Evolutionary conservation across 1,284 basidiomycete genomes (phyloP), one percentile per base, ranked within the genome.

Genomic region (Cutaneotrichosporon sp.): DNA sequence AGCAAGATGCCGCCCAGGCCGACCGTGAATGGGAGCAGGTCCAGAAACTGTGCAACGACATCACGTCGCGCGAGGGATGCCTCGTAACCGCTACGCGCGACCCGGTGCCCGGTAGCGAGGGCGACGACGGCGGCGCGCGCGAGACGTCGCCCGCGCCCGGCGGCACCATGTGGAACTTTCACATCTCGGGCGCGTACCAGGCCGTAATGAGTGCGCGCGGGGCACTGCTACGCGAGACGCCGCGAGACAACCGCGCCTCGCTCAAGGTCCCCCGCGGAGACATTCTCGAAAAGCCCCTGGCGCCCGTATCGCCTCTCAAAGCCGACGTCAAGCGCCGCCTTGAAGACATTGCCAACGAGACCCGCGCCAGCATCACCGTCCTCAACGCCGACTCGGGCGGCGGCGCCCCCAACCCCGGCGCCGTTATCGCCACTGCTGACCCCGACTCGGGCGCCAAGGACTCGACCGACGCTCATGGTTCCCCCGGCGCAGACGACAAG

Each of bases 231-330:
- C 88, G 93, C 62, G 89, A 93, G 64, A 86, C 86, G 65, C 92
- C 92, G 4, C 83, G 91, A 49, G 74, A 90, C 85, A 88, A 87
- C 70, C 87, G 87, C 53, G 82, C 86, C 26, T 80, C 85, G 50
- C 88, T 97, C 78, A 90, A 88, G 70, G 89, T 96, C 34, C 83
- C 90, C 21, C 86, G 92, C 60, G 88, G 88, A 30, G 93, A 97
- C 70, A 87, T 97, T 55, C 83, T 97, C 50, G 90, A 93, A 71
- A 84, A 83, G 44, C 86, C 87, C 49, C 81, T 87, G 15, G 66
- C 69, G 23, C 60, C 59, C 44, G 82, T 85, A 22, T 85, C 86
- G n/a, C 78, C 82, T 15, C 81, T 97, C 67, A 96, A 94, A 76
- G 77, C 84, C 5, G 88, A 93, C 66, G 89, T 97, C 55, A 84